These are phyloP conservation scores for Metarhizium humberi DNA, from an alignment of 2,329 filamentous ascomycete genomes.

Conservation along the genomic window DNA sequence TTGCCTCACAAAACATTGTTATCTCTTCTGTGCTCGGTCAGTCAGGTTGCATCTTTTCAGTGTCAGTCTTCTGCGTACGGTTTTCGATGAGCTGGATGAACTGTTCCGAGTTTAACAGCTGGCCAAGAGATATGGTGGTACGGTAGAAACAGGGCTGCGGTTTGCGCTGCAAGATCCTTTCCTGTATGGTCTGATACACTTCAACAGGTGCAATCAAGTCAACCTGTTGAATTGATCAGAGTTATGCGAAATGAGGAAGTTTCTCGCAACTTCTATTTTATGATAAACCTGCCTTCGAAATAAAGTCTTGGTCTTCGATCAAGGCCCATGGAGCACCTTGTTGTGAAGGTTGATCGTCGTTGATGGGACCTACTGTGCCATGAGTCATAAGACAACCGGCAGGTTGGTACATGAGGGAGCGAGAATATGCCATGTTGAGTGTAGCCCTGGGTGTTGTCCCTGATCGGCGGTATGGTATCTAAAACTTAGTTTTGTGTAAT, in stretches of 20 bases:
- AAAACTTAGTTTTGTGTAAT: not conserved
- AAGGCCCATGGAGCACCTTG: conserved; percentile 71
- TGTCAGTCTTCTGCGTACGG: conserved; percentile 34
- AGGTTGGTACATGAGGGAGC: conserved; percentile 39
- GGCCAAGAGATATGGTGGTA: conserved; percentile 62
- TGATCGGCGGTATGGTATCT: not conserved
- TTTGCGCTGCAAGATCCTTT: conserved; percentile 34
- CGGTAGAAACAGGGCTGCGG: conserved; percentile 47
- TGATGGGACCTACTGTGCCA: conserved; percentile 57
- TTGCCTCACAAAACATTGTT: conserved; percentile 75
- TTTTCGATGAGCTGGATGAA: conserved; percentile 79
- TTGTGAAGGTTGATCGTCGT: conserved; percentile 58
- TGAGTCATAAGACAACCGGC: conserved; percentile 69
- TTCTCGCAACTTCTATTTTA: not conserved
- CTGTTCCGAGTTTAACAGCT: conserved; percentile 65
- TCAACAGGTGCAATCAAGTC: conserved; percentile 67
- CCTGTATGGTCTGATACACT: conserved; percentile 42
- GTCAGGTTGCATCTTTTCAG: not conserved
- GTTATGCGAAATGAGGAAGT: not conserved
- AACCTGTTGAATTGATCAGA: conserved; percentile 29
- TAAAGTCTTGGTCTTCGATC: conserved; percentile 54
- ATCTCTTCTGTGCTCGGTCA: conserved; percentile 51
- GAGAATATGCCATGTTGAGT: conserved; percentile 35
- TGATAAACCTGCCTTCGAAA: conserved; percentile 48
- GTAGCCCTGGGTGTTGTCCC: not conserved